Base-by-base conservation (phyloP, 2,329 filamentous ascomycete genomes). In the Cladosporium oxysporum region DNA sequence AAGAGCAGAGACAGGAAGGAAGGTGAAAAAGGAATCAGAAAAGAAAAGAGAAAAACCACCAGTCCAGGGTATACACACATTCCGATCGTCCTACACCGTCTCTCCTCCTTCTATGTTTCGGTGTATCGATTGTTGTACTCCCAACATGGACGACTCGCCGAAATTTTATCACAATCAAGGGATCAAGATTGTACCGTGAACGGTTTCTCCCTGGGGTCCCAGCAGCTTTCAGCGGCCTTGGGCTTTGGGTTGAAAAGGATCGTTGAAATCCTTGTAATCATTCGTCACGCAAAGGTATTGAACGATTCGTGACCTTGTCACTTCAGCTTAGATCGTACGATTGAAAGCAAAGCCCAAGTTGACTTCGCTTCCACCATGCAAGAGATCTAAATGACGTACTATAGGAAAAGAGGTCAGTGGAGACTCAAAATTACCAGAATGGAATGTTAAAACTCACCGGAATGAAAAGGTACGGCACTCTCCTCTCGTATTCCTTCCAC, bases 401-500 rank as follows among this genome's bases (percentile, higher is more conserved):
- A 14, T 2, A 21, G 21, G 2, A 5, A 21, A 21, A 47, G 3
- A 11, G 4, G 57, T 59, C 37, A 59, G 57, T 21, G 21, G 21
- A 35, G 8, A 1, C 5, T 47, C 26, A 21, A n/a, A 18, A 29
- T n/a, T 10, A n/a, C 5, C 7, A 23, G 7, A 12, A 35, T 23
- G 14, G 29, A 7, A 68, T 7, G 11, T 8, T 21, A 41, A 35
- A 23, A 58, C 76, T 76, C 62, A 78, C 76, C 66, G 92, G 92
- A 81, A 96, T 92, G 77, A 96, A 95, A 64, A 95, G 82, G 77
- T 93, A 94, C 49, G 92, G 92, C 63, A 94, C 91, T 78, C 84
- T 84, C 80, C 84, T 87, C 83, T 91, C 90, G 76, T 96, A 96
- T 82, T 94, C 88, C 55, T 81, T 80, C 92, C 92, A 96, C 14